Base-by-base conservation (phyloP, 768 basidiomycete species). In the Mycena galopus region DNA sequence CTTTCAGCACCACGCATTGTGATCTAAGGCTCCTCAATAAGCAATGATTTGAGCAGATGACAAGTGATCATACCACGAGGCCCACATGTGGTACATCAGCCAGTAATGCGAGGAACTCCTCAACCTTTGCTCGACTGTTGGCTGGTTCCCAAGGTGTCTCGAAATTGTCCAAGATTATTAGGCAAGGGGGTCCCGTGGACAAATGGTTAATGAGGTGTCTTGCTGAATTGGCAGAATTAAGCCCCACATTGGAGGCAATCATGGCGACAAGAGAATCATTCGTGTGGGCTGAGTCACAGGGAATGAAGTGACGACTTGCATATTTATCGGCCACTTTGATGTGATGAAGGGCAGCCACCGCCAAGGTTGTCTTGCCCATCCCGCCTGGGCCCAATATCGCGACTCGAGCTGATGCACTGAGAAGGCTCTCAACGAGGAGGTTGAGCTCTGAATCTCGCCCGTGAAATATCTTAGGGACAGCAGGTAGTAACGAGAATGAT, bases 1-100 rank as follows among this genome's bases (percentile, higher is more conserved):
- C 62, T 60, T 51, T 56, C 12, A 32, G n/a, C 8, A 42, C 53
- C 59, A 4, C 61, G 68, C 68, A 69, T 69, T 21, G 68, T 69
- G 16, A 69, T 16, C 68, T 69, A 12, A 30, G 32, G 16, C 29
- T 25, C 1, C 33, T 61, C 4, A 69, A 25, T 9, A 42, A 9
- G 25, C 5, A 14, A n/a, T n/a, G n/a, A n/a, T n/a, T 16, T 21
- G 4, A 12, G 30, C 8, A 23, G 17, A 14, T 50, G 23, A 0
- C 2, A 27, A 25, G 8, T 1, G 51, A 11, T 19, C 50, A 32
- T 57, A 69, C 68, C 42, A 69, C 4, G 5, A 69, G 60, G 32
- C 61, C 61, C 11, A 64, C 19, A 25, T 64, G 35, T 11, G 60
- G 60, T 4, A 50, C 23, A 50, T 50, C 47, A 50, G 47, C 47